These are phyloP conservation scores for Paragyromitra xinjiangensis DNA, from an alignment of 495 filamentous ascomycete genomes.

Conservation along the genomic window DNA sequence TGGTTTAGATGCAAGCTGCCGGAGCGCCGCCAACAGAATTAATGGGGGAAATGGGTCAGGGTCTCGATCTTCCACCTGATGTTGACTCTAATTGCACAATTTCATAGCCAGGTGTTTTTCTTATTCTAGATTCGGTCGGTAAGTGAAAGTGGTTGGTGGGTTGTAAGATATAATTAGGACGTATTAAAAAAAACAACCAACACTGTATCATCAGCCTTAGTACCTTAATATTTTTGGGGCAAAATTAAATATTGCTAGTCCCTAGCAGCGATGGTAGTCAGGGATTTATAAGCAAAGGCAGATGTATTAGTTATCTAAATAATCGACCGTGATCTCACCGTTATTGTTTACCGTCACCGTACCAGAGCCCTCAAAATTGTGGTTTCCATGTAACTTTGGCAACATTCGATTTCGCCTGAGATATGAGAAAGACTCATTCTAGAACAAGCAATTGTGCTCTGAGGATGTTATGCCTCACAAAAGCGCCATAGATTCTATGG, in stretches of 20 bases:
- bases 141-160: not conserved
- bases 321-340: no score
- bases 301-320: no score
- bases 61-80: conserved; percentile 74
- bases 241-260: no score
- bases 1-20: conserved; percentile 84
- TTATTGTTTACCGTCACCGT: no score
- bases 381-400: no score
- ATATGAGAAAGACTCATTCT: not conserved
- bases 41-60: conserved; percentile 84
- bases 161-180: conserved; percentile 36
- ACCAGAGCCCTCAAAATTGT: no score
- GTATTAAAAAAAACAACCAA: conserved; percentile 26
- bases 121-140: not conserved
- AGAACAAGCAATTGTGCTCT: not conserved
- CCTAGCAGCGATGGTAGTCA: no score
- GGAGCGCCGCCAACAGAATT: conserved; percentile 90
- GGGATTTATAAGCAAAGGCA: no score
- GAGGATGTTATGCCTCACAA: not conserved
- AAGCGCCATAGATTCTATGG: not conserved
- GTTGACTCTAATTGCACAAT: conserved; percentile 76
- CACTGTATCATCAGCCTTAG: conserved; percentile 11
- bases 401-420: no score
- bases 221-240: conserved; percentile 6
- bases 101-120: conserved; percentile 5